Percentiles rank a stretch among this genome's conserved stretches.
phyloP scores from a whole-genome alignment of 2,329 filamentous ascomycete species.

The Tolypocladium nubicola region DNA sequence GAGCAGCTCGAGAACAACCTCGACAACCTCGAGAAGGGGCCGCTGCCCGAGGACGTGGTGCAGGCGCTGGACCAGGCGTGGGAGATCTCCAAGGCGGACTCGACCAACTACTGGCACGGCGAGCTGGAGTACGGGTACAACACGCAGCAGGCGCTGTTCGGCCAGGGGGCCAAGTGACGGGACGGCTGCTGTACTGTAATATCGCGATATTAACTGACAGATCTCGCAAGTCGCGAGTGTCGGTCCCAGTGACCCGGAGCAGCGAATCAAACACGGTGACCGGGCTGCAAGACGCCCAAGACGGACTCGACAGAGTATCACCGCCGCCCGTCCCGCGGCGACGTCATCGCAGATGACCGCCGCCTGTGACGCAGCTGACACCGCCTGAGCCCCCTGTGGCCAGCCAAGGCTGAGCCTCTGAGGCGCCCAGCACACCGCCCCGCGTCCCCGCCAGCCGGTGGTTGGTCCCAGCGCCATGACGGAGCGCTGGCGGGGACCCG shows the following conservation, averaged over 20 bases:
- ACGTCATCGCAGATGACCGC: not conserved
- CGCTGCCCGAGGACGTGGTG: conserved; percentile 67
- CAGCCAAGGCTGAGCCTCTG: not conserved
- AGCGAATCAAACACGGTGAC: not conserved
- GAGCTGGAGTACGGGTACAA: conserved; percentile 59
- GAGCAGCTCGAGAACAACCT: conserved; percentile 49
- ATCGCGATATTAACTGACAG: not conserved
- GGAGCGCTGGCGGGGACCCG: not conserved
- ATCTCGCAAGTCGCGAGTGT: not conserved
- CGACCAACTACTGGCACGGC: conserved; percentile 42
- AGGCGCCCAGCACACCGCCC: not conserved
- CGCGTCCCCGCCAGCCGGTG: not conserved
- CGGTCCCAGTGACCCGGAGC: not conserved
- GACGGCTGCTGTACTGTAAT: not conserved
- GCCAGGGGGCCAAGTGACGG: conserved; percentile 27
- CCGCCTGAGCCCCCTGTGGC: not conserved
- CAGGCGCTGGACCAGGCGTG: conserved; percentile 68
- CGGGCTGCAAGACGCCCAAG: not conserved
- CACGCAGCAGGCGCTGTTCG: conserved; percentile 49
- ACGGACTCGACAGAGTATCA: not conserved
- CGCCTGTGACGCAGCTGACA: not conserved
- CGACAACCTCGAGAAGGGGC: conserved; percentile 52
- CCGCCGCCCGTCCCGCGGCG: not conserved
- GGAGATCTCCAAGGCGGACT: conserved; percentile 52
- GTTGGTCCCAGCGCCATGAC: not conserved